Base-by-base conservation (phyloP, 805 yeast genomes). In the Candida boidinii region DNA sequence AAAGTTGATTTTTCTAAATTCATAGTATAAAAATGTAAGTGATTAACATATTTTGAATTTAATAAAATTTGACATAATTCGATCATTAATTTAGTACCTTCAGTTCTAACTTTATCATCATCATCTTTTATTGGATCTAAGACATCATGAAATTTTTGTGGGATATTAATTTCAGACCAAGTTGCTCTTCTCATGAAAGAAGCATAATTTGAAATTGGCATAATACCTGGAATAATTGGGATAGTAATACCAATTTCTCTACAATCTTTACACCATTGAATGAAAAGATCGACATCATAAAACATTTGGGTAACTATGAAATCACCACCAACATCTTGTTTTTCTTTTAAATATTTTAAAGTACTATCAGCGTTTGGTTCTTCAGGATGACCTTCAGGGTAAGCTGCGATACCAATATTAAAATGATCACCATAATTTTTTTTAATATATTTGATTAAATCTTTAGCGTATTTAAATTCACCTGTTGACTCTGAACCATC, bases 321-420 rank as follows among this genome's bases (percentile, higher is more conserved):
- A 47, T 82, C 81, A 4, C 95, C 98, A 16, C 98, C 98, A 2
- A 82, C 86, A 45, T 92, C 96, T 43, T 86, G 78, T 51, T 92
- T 92, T 49, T 85, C 86, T 56, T 84, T 85, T 52, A 92, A 67
- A 46, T 69, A 82, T 17, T 60, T 59, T 33, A 80, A 60, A 39
- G 85, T 64, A 25, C 63, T 51, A 17, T 66, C 67, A 7, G 60
- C 60, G 35, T 74, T 76, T 15, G 63, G 55, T 50, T 86, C 94
- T 51, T 92, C 98, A 3, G 96, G 88, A 49, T 88, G 95, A 3
- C 96, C 96, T 55, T 92, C 98, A 1, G 98, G 96, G 54, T 92
- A 92, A 3, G 85, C 98, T 8, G 97, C 97, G 16, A 92, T 94
- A 32, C 96, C 98, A 45, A 92, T 87, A 56, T 80, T 82, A 60